Evolutionary conservation across 2,329 filamentous ascomycete genomes (phyloP).

Genomic region (Fusarium chaquense): DNA sequence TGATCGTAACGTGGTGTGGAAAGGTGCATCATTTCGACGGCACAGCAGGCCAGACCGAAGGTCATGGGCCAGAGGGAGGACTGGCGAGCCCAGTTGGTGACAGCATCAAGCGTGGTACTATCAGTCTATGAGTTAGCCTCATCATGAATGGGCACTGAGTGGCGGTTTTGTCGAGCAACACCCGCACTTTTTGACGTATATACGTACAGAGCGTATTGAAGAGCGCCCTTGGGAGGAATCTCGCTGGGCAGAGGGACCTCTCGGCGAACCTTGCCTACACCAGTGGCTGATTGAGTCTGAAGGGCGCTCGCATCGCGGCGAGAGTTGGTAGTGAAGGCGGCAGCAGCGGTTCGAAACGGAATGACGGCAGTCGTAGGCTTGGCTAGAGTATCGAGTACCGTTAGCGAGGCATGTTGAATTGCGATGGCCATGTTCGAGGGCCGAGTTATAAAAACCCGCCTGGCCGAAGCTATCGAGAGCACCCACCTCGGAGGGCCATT

Average conservation of each 20-base stretch:
- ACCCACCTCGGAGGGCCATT: conserved; percentile 65
- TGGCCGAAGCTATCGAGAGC: conserved; percentile 7
- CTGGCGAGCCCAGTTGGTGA: conserved; percentile 87
- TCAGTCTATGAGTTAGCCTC: not conserved
- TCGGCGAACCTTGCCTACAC: conserved; percentile 69
- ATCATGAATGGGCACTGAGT: not conserved
- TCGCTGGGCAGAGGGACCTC: conserved; percentile 84
- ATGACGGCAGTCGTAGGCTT: conserved; percentile 74
- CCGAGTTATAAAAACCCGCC: conserved; percentile 43
- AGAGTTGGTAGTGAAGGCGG: conserved; percentile 74
- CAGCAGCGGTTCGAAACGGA: conserved; percentile 71
- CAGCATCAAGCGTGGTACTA: conserved; percentile 81
- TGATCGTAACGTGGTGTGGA: conserved; percentile 91
- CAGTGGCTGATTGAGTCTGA: conserved; percentile 65
- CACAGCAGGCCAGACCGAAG: conserved; percentile 89
- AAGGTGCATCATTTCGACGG: conserved; percentile 92
- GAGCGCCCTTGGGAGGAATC: conserved; percentile 80
- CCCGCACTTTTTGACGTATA: not conserved
- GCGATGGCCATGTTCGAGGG: conserved; percentile 17
- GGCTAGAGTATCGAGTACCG: conserved; percentile 58
- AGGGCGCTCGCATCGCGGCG: conserved; percentile 71
- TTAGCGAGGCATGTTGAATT: conserved; percentile 25
- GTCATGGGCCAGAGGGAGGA: conserved; percentile 90
- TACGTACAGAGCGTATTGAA: conserved; percentile 89
- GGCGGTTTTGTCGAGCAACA: not conserved